Evolutionary conservation across 2,329 filamentous ascomycete genomes (phyloP).

Genomic region (Davidsoniella eucalypti): DNA sequence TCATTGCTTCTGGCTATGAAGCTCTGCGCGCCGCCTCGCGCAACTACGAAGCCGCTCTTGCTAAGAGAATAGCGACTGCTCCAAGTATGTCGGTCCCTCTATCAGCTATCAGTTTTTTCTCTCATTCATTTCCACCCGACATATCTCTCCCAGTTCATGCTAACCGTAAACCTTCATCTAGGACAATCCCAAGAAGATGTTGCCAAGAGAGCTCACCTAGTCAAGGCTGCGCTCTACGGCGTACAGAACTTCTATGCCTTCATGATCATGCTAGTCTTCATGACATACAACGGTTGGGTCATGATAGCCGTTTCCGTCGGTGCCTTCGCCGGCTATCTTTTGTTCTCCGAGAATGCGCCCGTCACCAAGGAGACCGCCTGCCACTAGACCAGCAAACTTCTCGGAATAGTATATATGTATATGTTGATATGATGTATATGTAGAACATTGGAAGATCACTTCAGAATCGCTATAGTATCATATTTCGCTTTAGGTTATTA

Average conservation of each 20-base stretch:
- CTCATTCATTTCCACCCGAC: neutral
- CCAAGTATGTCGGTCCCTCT: constrained; percentile 34
- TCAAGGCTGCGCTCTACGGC: constrained; percentile 74
- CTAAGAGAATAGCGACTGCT: constrained; percentile 29
- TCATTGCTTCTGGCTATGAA: constrained; percentile 85
- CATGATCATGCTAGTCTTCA: constrained; percentile 98
- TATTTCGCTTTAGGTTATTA: too few relatives aligned
- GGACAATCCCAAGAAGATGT: constrained; percentile 49
- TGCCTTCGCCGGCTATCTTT: constrained; percentile 72
- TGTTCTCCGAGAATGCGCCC: constrained; percentile 56
- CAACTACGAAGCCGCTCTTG: constrained; percentile 51
- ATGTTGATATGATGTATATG: too few relatives aligned
- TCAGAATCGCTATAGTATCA: too few relatives aligned
- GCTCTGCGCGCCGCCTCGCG: constrained; percentile 62
- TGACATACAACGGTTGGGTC: constrained; percentile 99
- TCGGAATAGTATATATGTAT: too few relatives aligned
- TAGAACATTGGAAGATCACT: too few relatives aligned
- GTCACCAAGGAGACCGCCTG: constrained; percentile 79
- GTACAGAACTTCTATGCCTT: constrained; percentile 97
- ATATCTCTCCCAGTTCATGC: neutral
- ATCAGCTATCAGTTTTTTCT: neutral
- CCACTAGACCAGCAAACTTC: constrained; percentile 39
- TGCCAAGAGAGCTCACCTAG: constrained; percentile 52
- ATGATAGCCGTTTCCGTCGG: constrained; percentile 85
- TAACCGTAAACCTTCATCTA: constrained; percentile 29